Evolutionary conservation across 139 green algal species (phyloP), one percentile per base, ranked within the genome.

Genomic region (Dunaliella primolecta): DNA sequence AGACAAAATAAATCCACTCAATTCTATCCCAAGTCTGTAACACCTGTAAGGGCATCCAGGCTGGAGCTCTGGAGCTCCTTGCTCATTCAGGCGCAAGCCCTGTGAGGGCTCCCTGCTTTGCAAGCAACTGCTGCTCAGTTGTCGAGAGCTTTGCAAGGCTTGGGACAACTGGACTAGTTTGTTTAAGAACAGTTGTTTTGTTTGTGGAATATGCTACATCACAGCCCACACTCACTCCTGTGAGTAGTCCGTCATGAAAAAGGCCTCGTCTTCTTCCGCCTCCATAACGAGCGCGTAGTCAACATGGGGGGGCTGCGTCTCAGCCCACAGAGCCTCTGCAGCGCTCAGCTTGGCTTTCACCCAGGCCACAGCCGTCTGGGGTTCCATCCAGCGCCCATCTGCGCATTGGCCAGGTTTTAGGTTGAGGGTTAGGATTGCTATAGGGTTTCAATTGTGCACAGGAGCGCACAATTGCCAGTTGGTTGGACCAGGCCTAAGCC

Each of bases 241-340:
- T 32, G 85, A 71, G 64, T 86, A 90, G 56, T 92, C 87, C 1
- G 84, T 84, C 85, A 91, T 92, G 86, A 93, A 93, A 71, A 92
- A 93, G 33, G 83, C 72, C 82, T 92, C 81, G 37, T 93, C 90
- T 15, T 81, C 86, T 2, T 89, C 86, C 0, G 57, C 36, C 32
- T 34, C 55, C 33, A 89, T 86, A 0, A 90, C 82, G n/a, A 93
- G 87, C n/a, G 83, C 83, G 70, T 91, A 93, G 82, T 93, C 90
- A 15, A 76, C 72, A 72, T 71, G 32, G 30, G 37, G 33, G 74
- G 81, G 71, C 72, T 83, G 27, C 31, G 36, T 75, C 2, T 11
- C n/a, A 23, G 3, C 82, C 88, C 90, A 91, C 34, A 92, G 82
- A 3, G 32, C 36, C 83, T 92, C 87, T 15, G 90, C 90, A 0